Percentiles rank a stretch among this genome's conserved stretches.
Conservation (phyloP, 495 filamentous ascomycete species). For the Penicillium egyptiacum region DNA sequence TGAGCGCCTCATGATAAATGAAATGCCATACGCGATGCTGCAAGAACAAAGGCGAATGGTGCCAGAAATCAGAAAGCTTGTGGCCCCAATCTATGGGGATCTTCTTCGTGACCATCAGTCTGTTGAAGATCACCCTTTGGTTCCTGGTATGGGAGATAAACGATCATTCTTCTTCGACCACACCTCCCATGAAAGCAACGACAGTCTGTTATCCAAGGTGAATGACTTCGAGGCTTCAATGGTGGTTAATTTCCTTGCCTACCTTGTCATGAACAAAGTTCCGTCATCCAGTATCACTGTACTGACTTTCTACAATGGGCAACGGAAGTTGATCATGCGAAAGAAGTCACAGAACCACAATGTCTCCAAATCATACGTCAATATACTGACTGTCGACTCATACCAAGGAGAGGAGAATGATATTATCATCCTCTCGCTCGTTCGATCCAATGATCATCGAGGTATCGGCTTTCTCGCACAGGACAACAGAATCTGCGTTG, state of each 20-base stretch:
- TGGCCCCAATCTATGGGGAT: slow-evolving; percentile 65
- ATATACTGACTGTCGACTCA: slow-evolving; percentile 83
- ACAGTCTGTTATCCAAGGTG: slow-evolving; percentile 65
- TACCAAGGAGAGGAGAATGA: slow-evolving; percentile 97
- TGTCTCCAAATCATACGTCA: slow-evolving; percentile 49
- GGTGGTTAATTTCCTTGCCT: slow-evolving; percentile 68
- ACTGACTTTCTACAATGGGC: slow-evolving; percentile 89
- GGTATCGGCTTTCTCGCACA: slow-evolving; percentile 70
- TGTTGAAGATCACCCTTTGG: slow-evolving; percentile 57
- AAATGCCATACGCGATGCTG: slow-evolving; percentile 61
- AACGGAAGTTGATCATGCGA: slow-evolving; percentile 62
- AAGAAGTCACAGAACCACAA: slow-evolving; percentile 29
- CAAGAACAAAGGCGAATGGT: slow-evolving; percentile 69
- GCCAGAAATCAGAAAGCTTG: slow-evolving; percentile 63
- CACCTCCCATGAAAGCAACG: slow-evolving; percentile 61
- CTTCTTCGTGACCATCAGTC: slow-evolving; percentile 64
- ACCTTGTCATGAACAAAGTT: slow-evolving; percentile 69
- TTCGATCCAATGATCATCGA: slow-evolving; percentile 61
- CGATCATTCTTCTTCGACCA: slow-evolving; percentile 76
- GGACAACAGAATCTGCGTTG: slow-evolving; percentile 81
- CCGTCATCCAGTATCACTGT: slow-evolving; percentile 67
- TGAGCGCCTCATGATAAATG: slow-evolving; percentile 73
- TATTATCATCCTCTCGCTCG: slow-evolving; percentile 78
- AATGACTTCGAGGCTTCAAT: slow-evolving; percentile 78
- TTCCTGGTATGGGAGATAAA: slow-evolving; percentile 77